Evolutionary conservation across 495 filamentous ascomycete species (phyloP), one percentile per base, ranked within the genome.

Genomic region (Acidiella bohemica): DNA sequence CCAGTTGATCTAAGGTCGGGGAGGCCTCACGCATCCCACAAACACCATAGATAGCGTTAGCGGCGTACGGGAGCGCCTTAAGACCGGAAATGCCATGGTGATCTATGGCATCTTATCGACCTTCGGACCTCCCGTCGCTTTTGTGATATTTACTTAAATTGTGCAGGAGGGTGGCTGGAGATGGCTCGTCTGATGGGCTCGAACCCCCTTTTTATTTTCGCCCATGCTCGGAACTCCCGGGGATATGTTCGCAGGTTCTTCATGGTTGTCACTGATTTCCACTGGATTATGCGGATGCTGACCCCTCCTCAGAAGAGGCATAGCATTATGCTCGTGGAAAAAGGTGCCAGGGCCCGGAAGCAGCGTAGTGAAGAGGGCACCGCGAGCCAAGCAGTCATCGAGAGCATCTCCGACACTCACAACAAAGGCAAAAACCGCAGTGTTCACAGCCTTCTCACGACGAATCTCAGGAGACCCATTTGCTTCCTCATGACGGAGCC

Each of bases 21-120:
- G 80, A 49, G 76, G 74, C 23, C 71, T 69, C 37, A 71, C 76
- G 0, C 72, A 77, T 8, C 51, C 82, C 7, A 70, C 75, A 4
- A 67, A 79, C 25, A 67, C 73, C 8, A 71, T 69, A 23, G 78
- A 76, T 39, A 65, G 67, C n/a, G 57, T 78, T 3, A 32, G 36
- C 13, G 43, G 41, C 19, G 4, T 46, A 9, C 41, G 21, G 17
- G n/a, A 7, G 26, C 36, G 22, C 13, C 23, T 40, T 14, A 27
- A 46, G 36, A 54, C 46, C 14, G 56, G 56, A 5, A 37, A 41
- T 24, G 41, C 53, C 3, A 53, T 59, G 51, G 45, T 41, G 30
- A 10, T 56, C 9, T 58, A 11, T 23, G 34, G 32, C 22, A 4
- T 19, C 13, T 31, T 20, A 9, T 40, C 26, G n/a, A 20, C 35